Percentiles rank a stretch among this genome's conserved stretches.
Conservation (phyloP, 2,329 filamentous ascomycete species). For the Botrytis fabae region DNA sequence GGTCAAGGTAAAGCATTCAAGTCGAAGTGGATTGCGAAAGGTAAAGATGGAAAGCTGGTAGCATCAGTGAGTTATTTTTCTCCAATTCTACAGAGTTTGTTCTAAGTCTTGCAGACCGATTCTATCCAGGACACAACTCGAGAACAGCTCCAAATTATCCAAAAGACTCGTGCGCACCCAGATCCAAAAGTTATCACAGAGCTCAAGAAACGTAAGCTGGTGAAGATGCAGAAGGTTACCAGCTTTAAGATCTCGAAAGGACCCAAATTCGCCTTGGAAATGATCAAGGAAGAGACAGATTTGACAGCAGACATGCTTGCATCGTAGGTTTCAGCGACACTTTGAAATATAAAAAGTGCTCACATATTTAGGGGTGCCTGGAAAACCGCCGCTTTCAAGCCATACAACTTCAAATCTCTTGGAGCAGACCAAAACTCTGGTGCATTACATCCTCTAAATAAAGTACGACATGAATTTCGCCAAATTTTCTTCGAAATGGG, state of each 20-base stretch:
- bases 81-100: not conserved
- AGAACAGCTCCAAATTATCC: conserved; percentile 72
- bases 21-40: conserved; percentile 69
- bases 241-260: conserved; percentile 84
- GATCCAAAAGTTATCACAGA: conserved; percentile 78
- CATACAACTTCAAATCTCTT: conserved; percentile 72
- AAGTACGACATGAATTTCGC: conserved; percentile 92
- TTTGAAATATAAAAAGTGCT: conserved; percentile 26
- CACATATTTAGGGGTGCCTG: conserved; percentile 65
- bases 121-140: conserved; percentile 78
- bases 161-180: conserved; percentile 65
- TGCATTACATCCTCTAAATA: conserved; percentile 74
- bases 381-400: conserved; percentile 89
- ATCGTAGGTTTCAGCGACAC: conserved; percentile 44
- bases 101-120: conserved; percentile 51
- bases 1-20: conserved; percentile 96
- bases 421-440: conserved; percentile 62
- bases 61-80: conserved; percentile 48
- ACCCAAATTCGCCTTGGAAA: conserved; percentile 81
- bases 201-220: conserved; percentile 87
- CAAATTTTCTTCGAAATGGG: conserved; percentile 99
- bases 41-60: conserved; percentile 56
- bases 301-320: conserved; percentile 90
- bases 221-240: conserved; percentile 80
- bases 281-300: conserved; percentile 92